phyloP scores from a whole-genome alignment of 2,329 filamentous ascomycete genomes.

The Hortaea werneckii region DNA sequence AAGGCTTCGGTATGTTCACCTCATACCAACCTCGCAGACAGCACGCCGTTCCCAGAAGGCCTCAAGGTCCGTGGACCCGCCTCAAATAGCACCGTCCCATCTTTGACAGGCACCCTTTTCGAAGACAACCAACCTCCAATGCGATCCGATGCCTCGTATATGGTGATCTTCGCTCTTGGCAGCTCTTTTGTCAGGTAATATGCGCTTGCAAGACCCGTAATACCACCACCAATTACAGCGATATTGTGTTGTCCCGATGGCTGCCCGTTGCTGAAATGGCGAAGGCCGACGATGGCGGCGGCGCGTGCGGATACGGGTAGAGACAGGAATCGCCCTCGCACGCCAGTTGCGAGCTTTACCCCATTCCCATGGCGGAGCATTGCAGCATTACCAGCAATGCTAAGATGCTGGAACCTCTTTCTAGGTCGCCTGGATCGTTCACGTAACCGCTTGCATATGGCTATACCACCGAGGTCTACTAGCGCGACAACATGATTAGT shows the following conservation, averaged over 20 bases:
- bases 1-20: too few relatives aligned
- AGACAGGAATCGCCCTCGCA: slow-evolving; percentile 1
- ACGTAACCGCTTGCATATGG: too few relatives aligned
- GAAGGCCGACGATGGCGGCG: neutral
- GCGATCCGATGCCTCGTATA: slow-evolving; percentile 63
- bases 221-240: slow-evolving; percentile 68
- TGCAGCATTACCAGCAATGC: slow-evolving; percentile 11
- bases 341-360: slow-evolving; percentile 5
- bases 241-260: slow-evolving; percentile 30
- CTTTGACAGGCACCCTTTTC: slow-evolving; percentile 50
- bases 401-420: neutral
- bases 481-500: too few relatives aligned
- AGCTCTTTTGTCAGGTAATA: slow-evolving; percentile 64
- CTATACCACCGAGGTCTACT: too few relatives aligned
- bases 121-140: slow-evolving; percentile 81
- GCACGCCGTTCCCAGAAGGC: slow-evolving; percentile 47
- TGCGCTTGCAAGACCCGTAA: slow-evolving; percentile 70
- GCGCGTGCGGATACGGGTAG: neutral
- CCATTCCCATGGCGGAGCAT: slow-evolving; percentile 19
- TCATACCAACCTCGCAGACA: slow-evolving; percentile 61
- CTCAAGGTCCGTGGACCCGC: slow-evolving; percentile 71
- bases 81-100: slow-evolving; percentile 64
- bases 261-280: slow-evolving; percentile 6
- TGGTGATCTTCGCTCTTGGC: slow-evolving; percentile 59
- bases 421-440: too few relatives aligned